Evolutionary conservation across 306 rosid genomes (phyloP).

Genomic region (Cicer yamashitae): DNA sequence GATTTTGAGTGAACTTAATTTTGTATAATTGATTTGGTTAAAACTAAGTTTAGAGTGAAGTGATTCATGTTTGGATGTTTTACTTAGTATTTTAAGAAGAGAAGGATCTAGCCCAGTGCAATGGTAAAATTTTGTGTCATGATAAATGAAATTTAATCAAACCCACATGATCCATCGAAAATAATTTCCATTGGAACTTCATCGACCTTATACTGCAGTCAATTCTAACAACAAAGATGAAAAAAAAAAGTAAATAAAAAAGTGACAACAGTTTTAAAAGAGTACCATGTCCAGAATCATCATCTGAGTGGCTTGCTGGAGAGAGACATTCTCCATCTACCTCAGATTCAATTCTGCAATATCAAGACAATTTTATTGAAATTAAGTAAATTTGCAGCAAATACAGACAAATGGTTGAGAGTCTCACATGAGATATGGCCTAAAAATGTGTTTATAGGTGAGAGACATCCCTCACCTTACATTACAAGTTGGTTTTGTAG

Average conservation of each 20-base stretch:
- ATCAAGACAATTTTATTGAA: slow-evolving; percentile 31
- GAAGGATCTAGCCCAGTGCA: slow-evolving; percentile 22
- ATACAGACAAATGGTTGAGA: neutral
- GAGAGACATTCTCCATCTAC: slow-evolving; percentile 66
- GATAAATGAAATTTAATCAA: slow-evolving; percentile 34
- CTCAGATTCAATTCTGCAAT: slow-evolving; percentile 78
- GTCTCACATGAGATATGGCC: no score
- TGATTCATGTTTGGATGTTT: no score
- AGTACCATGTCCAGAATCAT: slow-evolving; percentile 69
- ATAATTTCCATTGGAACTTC: slow-evolving; percentile 21
- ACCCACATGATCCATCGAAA: slow-evolving; percentile 14
- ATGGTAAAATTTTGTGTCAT: neutral
- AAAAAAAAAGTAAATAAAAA: neutral
- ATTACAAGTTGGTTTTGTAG: no score
- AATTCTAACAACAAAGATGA: slow-evolving; percentile 26
- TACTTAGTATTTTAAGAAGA: slow-evolving; percentile 17
- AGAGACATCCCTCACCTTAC: no score
- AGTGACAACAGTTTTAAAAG: slow-evolving; percentile 22
- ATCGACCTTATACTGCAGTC: slow-evolving; percentile 18
- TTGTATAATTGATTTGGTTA: no score
- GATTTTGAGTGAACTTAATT: no score
- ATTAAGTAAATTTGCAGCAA: slow-evolving; percentile 20
- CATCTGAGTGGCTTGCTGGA: slow-evolving; percentile 61
- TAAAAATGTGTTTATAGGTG: no score
- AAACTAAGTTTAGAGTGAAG: no score